These are phyloP conservation scores for Yamadazyma kitorensis DNA, from an alignment of 805 yeast species.

Conservation along the genomic window DNA sequence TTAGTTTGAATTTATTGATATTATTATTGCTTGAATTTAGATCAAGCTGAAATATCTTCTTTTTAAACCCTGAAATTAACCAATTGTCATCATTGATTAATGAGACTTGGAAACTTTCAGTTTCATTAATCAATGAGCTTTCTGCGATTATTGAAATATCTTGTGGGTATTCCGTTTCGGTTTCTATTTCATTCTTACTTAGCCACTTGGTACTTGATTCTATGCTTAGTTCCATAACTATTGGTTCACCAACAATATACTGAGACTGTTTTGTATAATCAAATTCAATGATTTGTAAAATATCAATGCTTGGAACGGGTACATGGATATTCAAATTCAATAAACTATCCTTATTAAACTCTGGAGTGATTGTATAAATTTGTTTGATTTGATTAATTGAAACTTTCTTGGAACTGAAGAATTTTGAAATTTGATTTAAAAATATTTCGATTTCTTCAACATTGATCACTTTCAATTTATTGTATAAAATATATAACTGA, in stretches of 20 bases:
- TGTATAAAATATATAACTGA: slow-evolving; percentile 5
- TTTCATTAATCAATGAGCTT: slow-evolving; percentile 17
- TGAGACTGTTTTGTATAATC: slow-evolving; percentile 37
- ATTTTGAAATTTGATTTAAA: not conserved
- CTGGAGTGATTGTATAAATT: too few relatives aligned
- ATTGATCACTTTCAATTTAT: slow-evolving; percentile 8
- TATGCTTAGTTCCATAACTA: slow-evolving; percentile 43
- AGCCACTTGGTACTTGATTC: slow-evolving; percentile 47
- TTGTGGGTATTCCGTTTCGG: not conserved
- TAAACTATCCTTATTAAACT: too few relatives aligned
- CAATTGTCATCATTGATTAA: slow-evolving; percentile 64
- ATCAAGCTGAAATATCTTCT: slow-evolving; percentile 46
- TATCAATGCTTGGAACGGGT: slow-evolving; percentile 57
- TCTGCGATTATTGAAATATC: slow-evolving; percentile 20
- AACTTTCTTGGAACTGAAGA: too few relatives aligned
- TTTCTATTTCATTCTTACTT: slow-evolving; percentile 5
- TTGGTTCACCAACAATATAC: slow-evolving; percentile 62
- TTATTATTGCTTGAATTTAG: slow-evolving; percentile 1
- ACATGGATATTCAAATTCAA: slow-evolving; percentile 31
- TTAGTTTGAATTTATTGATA: slow-evolving; percentile 30
- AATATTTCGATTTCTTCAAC: slow-evolving; percentile 2
- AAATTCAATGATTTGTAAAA: slow-evolving; percentile 57
- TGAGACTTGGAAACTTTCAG: slow-evolving; percentile 41
- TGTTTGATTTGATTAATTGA: too few relatives aligned
- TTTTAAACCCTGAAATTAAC: slow-evolving; percentile 74